Base-by-base conservation (phyloP, 2,329 filamentous ascomycete genomes). In the Macrophomina pseudophaseolina region DNA sequence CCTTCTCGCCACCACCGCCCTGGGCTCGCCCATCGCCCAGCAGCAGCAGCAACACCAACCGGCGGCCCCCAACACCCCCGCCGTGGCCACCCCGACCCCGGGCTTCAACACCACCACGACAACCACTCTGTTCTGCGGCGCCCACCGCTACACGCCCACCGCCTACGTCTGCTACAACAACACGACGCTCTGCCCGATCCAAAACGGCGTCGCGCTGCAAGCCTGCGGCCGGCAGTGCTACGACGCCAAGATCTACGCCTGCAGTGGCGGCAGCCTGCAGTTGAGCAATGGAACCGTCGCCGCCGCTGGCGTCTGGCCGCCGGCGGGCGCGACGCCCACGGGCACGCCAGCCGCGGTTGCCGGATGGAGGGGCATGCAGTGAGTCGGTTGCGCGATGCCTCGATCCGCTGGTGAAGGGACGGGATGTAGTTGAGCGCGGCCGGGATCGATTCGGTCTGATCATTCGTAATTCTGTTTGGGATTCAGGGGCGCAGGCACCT, bases 141-240 rank as follows among this genome's bases (percentile, higher is more conserved):
- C 12, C 32, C 33, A 54, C 11, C 48, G 18, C 35, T 66, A 66
- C 49, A 14, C 14, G n/a, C 48, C 56, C 12, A 12, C 16, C 56
- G 30, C 28, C 48, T 63, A 46, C 56, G 30, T 28, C 56, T 66
- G 65, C 56, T 14, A 62, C 58, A 35, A 54, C 33, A 30, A 53
- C 33, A n/a, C 18, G 8, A n/a, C 28, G 5, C 65, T 66, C 11
- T 66, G 65, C 58, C 65, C 65, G 18, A 48, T 66, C 48, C 56
- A 48, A 14, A 56, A 62, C 48, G 65, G 65, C 49, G 9, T 7
- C 23, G 9, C 46, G 11, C 38, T 56, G 16, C 30, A 30, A 14
- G 40, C 48, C 48, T 66, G 65, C 58, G 58, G 42, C 32, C 12
- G 9, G n/a, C n/a, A 23, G n/a, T 66, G 65, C 65, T 66, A 66